phyloP scores from a whole-genome alignment of 805 yeast species.

The Clavispora santaluciae region DNA sequence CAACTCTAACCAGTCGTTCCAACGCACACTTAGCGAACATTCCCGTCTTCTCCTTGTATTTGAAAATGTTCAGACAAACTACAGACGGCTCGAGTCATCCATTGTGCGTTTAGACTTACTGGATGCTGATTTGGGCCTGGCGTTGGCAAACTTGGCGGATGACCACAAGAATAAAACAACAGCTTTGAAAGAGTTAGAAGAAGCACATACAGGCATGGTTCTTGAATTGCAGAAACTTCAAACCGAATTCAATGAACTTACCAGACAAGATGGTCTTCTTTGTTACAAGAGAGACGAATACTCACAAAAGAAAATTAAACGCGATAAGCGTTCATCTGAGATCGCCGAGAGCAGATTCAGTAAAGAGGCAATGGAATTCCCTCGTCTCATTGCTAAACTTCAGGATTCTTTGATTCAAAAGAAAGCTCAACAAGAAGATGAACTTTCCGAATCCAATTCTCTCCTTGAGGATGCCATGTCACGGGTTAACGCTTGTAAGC shows the following conservation, averaged over 20 bases:
- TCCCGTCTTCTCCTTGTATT: constrained; percentile 52
- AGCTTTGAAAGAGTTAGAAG: constrained; percentile 10
- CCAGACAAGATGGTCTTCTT: constrained; percentile 47
- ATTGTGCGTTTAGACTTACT: constrained; percentile 43
- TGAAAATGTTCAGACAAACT: constrained; percentile 44
- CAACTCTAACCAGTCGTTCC: constrained; percentile 76
- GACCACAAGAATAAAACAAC: constrained; percentile 16
- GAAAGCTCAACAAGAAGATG: not conserved
- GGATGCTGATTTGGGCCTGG: constrained; percentile 25
- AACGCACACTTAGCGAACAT: constrained; percentile 58
- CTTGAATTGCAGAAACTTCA: constrained; percentile 16
- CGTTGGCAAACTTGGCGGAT: constrained; percentile 26
- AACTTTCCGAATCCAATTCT: not conserved
- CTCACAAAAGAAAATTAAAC: constrained; percentile 5
- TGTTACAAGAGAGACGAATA: constrained; percentile 39
- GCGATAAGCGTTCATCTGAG: not conserved
- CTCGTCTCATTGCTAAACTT: not conserved
- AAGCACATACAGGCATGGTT: constrained; percentile 11
- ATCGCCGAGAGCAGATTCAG: not conserved
- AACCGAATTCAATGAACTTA: constrained; percentile 24
- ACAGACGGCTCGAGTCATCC: constrained; percentile 44
- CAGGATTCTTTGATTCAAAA: not conserved
- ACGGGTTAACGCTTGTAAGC: constrained; percentile 1
- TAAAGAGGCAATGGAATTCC: not conserved
- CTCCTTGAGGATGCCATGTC: not conserved